These are phyloP conservation scores for Beta macrorhiza DNA, from an alignment of 179 eudicot genomes.

Conservation along the genomic window DNA sequence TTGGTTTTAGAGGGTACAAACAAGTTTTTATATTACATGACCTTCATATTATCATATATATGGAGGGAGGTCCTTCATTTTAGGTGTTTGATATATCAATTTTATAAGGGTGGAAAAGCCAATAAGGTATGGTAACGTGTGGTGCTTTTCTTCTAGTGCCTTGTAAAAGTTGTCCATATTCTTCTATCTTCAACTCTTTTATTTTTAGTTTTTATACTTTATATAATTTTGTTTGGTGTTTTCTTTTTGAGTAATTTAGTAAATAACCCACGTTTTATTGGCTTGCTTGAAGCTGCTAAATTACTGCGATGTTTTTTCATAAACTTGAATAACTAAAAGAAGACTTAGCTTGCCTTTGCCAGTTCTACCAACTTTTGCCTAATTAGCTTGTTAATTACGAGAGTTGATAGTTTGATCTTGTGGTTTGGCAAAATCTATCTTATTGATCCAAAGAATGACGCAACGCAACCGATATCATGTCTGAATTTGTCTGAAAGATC, in stretches of 20 bases:
- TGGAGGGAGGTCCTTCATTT: not conserved
- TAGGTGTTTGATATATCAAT: not conserved
- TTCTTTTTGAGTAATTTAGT: constrained; percentile 27
- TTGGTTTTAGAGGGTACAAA: not conserved
- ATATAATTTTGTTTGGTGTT: not conserved
- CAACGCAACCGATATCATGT: no score
- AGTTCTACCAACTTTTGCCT: no score
- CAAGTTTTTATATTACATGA: constrained; percentile 5
- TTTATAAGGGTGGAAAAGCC: constrained; percentile 17
- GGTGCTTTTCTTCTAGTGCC: constrained; percentile 38
- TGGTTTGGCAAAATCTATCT: no score
- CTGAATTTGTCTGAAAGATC: no score
- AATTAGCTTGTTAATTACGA: no score
- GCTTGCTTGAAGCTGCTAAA: not conserved
- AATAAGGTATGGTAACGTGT: constrained; percentile 34
- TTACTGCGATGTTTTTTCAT: not conserved
- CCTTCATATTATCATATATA: not conserved
- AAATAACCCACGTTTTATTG: constrained; percentile 28
- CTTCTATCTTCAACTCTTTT: constrained; percentile 13
- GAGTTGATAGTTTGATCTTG: no score
- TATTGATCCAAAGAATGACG: no score
- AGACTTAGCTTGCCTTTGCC: not conserved
- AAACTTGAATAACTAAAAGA: not conserved
- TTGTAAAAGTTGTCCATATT: constrained; percentile 37
- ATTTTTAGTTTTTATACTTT: not conserved